Conservation (phyloP, 2,329 filamentous ascomycete genomes). For the Trichoderma simmonsii region DNA sequence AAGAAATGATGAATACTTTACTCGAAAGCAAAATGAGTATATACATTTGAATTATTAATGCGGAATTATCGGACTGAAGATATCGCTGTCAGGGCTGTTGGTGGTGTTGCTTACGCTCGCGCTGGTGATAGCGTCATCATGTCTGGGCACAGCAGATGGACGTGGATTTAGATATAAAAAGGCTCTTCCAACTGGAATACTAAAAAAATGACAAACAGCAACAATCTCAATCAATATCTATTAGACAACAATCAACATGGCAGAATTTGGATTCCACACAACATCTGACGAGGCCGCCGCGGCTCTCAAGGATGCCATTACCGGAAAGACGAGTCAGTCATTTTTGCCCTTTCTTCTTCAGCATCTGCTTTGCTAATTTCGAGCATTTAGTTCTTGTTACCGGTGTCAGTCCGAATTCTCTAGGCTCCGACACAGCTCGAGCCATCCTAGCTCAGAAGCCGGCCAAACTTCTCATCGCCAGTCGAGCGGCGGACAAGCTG, state of each 20-base stretch:
- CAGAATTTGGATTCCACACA: neutral
- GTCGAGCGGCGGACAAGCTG: constrained; percentile 20
- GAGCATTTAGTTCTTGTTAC: constrained; percentile 32
- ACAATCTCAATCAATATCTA: neutral
- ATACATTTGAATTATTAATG: neutral
- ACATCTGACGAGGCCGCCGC: neutral
- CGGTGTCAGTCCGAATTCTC: constrained; percentile 38
- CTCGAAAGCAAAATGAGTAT: neutral
- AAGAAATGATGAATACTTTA: neutral
- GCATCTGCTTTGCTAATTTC: neutral
- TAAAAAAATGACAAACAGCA: neutral
- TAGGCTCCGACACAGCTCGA: constrained; percentile 37
- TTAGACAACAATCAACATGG: neutral
- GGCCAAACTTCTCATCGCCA: neutral
- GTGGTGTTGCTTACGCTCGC: neutral
- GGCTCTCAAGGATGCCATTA: neutral
- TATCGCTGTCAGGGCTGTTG: neutral
- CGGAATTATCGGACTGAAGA: neutral
- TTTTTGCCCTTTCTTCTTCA: neutral
- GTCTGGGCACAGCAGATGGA: neutral
- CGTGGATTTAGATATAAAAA: neutral
- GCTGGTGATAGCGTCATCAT: neutral
- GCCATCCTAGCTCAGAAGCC: constrained; percentile 40
- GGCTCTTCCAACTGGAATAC: neutral
- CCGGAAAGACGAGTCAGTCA: neutral